These are phyloP conservation scores for Penicillium freii DNA, from an alignment of 2,329 filamentous ascomycete genomes.

Conservation along the genomic window DNA sequence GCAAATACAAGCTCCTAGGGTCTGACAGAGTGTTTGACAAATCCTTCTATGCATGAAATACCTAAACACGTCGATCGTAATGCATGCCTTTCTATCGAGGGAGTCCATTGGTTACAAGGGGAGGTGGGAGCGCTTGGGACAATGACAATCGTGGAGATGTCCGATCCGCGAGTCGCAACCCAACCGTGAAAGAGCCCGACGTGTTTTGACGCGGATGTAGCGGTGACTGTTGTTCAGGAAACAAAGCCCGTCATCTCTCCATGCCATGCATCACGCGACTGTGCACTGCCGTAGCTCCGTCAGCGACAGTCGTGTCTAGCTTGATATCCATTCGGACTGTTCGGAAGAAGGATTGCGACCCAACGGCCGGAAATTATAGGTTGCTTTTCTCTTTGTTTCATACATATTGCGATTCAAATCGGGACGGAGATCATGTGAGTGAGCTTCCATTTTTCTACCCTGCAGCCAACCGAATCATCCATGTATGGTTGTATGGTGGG, in stretches of 20 bases:
- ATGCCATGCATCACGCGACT: slow-evolving; percentile 24
- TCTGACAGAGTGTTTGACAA: slow-evolving; percentile 17
- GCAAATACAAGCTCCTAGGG: slow-evolving; percentile 1
- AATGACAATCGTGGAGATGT: not conserved
- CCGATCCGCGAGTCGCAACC: slow-evolving; percentile 5
- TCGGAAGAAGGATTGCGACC: slow-evolving; percentile 26
- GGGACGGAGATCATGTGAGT: slow-evolving; percentile 13
- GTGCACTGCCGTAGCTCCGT: slow-evolving; percentile 4
- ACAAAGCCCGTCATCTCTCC: slow-evolving; percentile 14
- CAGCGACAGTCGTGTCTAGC: slow-evolving; percentile 29
- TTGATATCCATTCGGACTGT: slow-evolving; percentile 34
- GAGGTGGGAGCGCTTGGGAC: not conserved
- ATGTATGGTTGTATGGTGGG: slow-evolving; percentile 14
- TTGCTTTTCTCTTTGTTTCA: not conserved
- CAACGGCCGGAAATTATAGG: not conserved
- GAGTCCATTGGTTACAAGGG: slow-evolving; percentile 2
- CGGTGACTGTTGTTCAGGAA: slow-evolving; percentile 18
- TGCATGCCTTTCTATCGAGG: slow-evolving; percentile 14
- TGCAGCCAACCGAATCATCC: slow-evolving; percentile 20
- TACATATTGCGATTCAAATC: slow-evolving; percentile 8
- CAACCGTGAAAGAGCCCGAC: slow-evolving; percentile 8
- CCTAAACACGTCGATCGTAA: slow-evolving; percentile 21
- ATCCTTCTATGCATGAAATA: slow-evolving; percentile 28
- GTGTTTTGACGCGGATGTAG: slow-evolving; percentile 17
- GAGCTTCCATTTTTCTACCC: slow-evolving; percentile 13